Conservation (phyloP, 2,329 filamentous ascomycete genomes). For the Aspergillus niger region DNA sequence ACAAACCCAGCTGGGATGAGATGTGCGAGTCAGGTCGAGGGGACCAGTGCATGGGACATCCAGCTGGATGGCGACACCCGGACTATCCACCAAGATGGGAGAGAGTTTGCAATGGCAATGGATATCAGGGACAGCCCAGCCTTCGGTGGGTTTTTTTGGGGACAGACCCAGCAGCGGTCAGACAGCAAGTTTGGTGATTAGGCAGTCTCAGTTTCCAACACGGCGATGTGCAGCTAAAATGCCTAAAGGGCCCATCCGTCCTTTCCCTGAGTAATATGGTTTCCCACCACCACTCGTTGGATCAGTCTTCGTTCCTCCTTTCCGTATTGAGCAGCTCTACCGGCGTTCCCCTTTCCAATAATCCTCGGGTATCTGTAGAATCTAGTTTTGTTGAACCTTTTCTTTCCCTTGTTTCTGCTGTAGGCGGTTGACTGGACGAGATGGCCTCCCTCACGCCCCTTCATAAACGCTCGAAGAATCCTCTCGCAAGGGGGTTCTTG, state of each 20-base stretch:
- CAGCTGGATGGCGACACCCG: not conserved
- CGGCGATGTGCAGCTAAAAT: not conserved
- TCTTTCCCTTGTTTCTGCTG: slow-evolving; percentile 7
- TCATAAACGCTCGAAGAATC: not conserved
- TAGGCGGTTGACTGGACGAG: not conserved
- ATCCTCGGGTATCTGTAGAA: not conserved
- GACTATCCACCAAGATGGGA: not conserved
- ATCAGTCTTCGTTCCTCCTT: not conserved
- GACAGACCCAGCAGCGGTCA: not conserved
- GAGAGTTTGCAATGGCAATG: not conserved
- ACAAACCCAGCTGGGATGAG: no score
- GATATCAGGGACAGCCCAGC: not conserved
- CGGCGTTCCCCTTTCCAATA: not conserved
- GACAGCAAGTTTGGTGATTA: not conserved
- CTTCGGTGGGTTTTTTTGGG: not conserved
- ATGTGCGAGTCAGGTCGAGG: not conserved
- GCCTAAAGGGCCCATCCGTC: not conserved
- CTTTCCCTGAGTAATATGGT: not conserved
- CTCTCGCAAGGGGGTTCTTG: not conserved
- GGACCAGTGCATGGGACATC: not conserved
- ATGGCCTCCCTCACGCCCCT: not conserved
- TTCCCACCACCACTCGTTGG: not conserved
- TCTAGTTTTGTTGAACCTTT: not conserved
- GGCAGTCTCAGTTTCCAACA: not conserved
- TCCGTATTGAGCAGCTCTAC: not conserved